Evolutionary conservation across 192 early-diverging fungal genomes (phyloP).

Genomic region (Obelidium mucronatum): DNA sequence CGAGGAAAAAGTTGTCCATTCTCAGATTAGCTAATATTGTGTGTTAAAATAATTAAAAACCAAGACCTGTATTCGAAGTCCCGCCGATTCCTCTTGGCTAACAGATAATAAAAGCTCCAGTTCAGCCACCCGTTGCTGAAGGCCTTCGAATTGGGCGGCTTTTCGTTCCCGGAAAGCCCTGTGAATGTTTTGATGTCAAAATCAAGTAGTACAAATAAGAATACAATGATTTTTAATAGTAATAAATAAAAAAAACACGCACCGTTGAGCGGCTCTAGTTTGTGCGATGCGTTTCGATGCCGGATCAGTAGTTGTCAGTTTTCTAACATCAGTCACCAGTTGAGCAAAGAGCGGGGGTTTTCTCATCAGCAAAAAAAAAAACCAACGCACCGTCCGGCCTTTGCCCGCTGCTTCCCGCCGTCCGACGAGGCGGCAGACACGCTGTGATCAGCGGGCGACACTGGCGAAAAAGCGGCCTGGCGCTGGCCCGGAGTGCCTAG

Average conservation of each 20-base stretch:
- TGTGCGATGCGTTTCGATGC: slow-evolving; percentile 29
- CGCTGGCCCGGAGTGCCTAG: background rate
- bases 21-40: too few relatives aligned
- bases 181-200: background rate
- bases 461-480: background rate
- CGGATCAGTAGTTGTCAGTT: slow-evolving; percentile 18
- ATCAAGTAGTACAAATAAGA: too few relatives aligned
- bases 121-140: background rate
- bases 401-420: background rate
- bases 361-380: background rate
- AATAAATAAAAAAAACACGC: too few relatives aligned
- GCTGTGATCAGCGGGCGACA: too few relatives aligned
- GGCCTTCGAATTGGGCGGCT: background rate
- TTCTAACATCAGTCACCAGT: background rate
- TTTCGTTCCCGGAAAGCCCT: slow-evolving; percentile 16
- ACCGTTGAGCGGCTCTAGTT: slow-evolving; percentile 21
- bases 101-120: background rate
- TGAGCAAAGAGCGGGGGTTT: background rate
- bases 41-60: too few relatives aligned
- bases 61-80: background rate
- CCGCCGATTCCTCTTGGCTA: background rate
- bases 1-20: too few relatives aligned
- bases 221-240: too few relatives aligned
- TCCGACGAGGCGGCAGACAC: too few relatives aligned
- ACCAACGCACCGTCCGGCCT: background rate